These are phyloP conservation scores for Penicillium sp. DNA, from an alignment of 2,329 filamentous ascomycete species.

Conservation along the genomic window DNA sequence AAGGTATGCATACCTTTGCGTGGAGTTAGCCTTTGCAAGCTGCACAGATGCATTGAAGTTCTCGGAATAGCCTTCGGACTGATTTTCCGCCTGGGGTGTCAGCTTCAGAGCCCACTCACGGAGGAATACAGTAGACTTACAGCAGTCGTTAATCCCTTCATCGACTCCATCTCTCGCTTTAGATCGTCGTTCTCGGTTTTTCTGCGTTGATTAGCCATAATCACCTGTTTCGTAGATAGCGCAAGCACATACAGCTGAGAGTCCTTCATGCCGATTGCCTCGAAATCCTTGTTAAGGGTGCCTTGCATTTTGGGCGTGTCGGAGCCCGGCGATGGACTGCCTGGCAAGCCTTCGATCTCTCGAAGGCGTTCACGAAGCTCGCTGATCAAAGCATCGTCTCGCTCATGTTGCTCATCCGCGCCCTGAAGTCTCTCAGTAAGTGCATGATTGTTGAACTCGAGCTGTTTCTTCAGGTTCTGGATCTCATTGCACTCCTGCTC, in stretches of 20 bases:
- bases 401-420: constrained; percentile 43
- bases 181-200: constrained; percentile 43
- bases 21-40: constrained; percentile 34
- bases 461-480: constrained; percentile 48
- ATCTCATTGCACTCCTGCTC: constrained; percentile 50
- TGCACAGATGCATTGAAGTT: constrained; percentile 31
- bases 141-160: constrained; percentile 26
- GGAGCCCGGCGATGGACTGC: constrained; percentile 39
- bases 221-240: not conserved
- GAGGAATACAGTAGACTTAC: constrained; percentile 10
- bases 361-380: constrained; percentile 44
- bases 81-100: constrained; percentile 25
- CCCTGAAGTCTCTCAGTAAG: constrained; percentile 45
- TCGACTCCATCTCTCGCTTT: constrained; percentile 36
- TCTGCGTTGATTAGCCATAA: constrained; percentile 26
- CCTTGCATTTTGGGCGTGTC: constrained; percentile 40
- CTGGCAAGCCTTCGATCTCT: constrained; percentile 41
- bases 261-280: constrained; percentile 40
- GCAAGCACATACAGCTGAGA: constrained; percentile 36
- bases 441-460: constrained; percentile 50
- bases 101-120: constrained; percentile 8
- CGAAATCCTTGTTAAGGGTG: constrained; percentile 43
- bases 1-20: constrained; percentile 31
- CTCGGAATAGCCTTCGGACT: constrained; percentile 35
- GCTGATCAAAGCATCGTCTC: constrained; percentile 43